phyloP scores from a whole-genome alignment of 1,284 basidiomycete species.

The Xerocomus amazonicus region DNA sequence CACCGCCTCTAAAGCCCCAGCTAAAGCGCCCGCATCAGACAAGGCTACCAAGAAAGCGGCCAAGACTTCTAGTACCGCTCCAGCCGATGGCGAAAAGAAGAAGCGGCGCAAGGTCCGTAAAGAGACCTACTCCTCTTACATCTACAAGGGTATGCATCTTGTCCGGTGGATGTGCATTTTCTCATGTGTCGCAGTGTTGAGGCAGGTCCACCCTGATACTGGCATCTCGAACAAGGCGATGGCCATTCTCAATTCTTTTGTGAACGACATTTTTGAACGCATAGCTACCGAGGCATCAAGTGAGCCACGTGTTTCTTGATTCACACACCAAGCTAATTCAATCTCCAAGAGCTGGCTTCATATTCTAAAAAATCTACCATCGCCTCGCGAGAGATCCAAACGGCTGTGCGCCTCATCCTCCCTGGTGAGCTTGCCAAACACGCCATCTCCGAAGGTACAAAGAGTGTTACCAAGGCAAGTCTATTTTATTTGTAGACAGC shows the following conservation, averaged over 20 bases:
- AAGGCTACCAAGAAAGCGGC: conserved; percentile 87
- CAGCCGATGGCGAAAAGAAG: conserved; percentile 75
- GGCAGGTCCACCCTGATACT: conserved; percentile 77
- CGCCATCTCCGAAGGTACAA: conserved; percentile 76
- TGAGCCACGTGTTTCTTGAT: conserved; percentile 15
- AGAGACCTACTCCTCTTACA: conserved; percentile 93
- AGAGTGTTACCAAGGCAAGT: conserved; percentile 44
- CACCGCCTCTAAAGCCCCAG: conserved; percentile 81
- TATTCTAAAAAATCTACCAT: conserved; percentile 84
- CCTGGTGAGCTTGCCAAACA: conserved; percentile 68
- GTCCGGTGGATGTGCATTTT: conserved; percentile 31
- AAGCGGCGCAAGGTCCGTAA: conserved; percentile 84
- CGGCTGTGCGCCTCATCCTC: conserved; percentile 73
- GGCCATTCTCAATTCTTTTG: conserved; percentile 75
- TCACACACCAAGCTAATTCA: not conserved
- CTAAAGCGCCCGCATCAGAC: conserved; percentile 65
- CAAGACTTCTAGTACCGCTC: conserved; percentile 55
- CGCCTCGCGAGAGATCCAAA: conserved; percentile 80
- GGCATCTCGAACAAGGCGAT: conserved; percentile 83
- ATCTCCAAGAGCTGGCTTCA: conserved; percentile 56
- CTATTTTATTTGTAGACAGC: conserved; percentile 7
- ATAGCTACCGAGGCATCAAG: conserved; percentile 75
- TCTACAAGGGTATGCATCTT: conserved; percentile 72
- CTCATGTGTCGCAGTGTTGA: conserved; percentile 54
- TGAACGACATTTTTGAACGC: conserved; percentile 75